Evolutionary conservation across 2,329 filamentous ascomycete species (phyloP).

Genomic region (Fusarium nisikadoi): DNA sequence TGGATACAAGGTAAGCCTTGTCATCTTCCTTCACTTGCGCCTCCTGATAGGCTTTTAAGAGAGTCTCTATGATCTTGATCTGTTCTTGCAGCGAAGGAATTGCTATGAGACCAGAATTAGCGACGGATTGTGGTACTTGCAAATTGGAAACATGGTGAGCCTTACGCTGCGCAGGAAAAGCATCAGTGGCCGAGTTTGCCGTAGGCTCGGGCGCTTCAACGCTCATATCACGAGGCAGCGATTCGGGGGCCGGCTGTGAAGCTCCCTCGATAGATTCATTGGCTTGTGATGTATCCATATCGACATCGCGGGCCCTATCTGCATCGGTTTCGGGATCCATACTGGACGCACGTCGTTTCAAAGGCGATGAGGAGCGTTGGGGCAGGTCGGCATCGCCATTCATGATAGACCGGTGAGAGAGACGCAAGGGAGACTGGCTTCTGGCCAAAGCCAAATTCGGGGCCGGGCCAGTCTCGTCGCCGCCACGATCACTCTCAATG

Average conservation of each 20-base stretch:
- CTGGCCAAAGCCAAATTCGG: slow-evolving; percentile 51
- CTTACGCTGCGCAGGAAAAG: slow-evolving; percentile 46
- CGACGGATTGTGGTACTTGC: neutral
- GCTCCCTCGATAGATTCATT: slow-evolving; percentile 26
- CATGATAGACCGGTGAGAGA: slow-evolving; percentile 66
- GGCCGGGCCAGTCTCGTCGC: slow-evolving; percentile 57
- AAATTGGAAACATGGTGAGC: neutral
- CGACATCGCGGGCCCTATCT: slow-evolving; percentile 57
- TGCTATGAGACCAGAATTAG: slow-evolving; percentile 39
- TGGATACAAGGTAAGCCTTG: slow-evolving; percentile 81
- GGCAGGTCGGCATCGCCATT: slow-evolving; percentile 67
- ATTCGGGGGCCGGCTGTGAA: slow-evolving; percentile 25
- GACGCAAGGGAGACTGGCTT: slow-evolving; percentile 64
- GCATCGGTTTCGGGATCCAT: slow-evolving; percentile 64
- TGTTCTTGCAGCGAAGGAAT: slow-evolving; percentile 65
- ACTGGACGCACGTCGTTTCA: slow-evolving; percentile 72
- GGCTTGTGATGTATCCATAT: slow-evolving; percentile 53
- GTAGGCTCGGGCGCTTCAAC: slow-evolving; percentile 51
- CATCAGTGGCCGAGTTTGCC: slow-evolving; percentile 29
- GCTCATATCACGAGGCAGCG: slow-evolving; percentile 55
- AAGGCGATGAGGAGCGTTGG: slow-evolving; percentile 71
- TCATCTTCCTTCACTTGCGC: slow-evolving; percentile 74
- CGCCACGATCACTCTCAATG: slow-evolving; percentile 65
- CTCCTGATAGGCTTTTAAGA: slow-evolving; percentile 65
- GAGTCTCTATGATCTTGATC: slow-evolving; percentile 74